Evolutionary conservation across 257 asterid genomes (phyloP).

Genomic region (Penstemon barbatus): DNA sequence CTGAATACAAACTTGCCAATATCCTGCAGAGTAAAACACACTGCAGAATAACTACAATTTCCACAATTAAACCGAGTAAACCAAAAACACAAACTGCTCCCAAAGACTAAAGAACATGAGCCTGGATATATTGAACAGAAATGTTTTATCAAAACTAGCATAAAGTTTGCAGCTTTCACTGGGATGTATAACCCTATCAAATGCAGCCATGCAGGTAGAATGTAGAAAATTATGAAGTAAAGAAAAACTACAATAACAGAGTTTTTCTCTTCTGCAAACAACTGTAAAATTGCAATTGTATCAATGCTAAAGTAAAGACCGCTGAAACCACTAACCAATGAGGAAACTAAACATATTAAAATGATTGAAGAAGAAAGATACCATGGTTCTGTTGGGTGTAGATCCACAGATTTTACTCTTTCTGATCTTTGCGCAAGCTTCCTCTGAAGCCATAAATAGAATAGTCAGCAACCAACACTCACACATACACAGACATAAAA

Average conservation of each 20-base stretch:
- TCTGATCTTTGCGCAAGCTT: constrained; percentile 77
- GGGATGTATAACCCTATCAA: neutral
- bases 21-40: constrained; percentile 57
- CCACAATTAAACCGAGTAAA: constrained; percentile 1
- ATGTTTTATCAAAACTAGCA: neutral
- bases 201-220: neutral
- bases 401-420: constrained; percentile 75
- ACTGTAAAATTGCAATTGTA: too few species aligned
- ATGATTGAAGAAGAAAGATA: constrained; percentile 20
- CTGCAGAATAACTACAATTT: constrained; percentile 16
- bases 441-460: constrained; percentile 45
- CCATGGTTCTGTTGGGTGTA: constrained; percentile 86
- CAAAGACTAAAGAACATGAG: too few species aligned
- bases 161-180: neutral
- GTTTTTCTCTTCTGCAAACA: neutral
- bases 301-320: constrained; percentile 7
- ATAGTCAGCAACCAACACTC: constrained; percentile 27
- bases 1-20: constrained; percentile 86
- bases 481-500: constrained; percentile 1
- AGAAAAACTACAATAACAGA: constrained; percentile 15
- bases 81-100: neutral
- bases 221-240: neutral
- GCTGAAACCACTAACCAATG: constrained; percentile 8
- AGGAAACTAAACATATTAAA: neutral
- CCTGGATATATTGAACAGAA: too few species aligned